These are phyloP conservation scores for Ambrosiella cleistominuta DNA, from an alignment of 2,329 filamentous ascomycete species.

Conservation along the genomic window DNA sequence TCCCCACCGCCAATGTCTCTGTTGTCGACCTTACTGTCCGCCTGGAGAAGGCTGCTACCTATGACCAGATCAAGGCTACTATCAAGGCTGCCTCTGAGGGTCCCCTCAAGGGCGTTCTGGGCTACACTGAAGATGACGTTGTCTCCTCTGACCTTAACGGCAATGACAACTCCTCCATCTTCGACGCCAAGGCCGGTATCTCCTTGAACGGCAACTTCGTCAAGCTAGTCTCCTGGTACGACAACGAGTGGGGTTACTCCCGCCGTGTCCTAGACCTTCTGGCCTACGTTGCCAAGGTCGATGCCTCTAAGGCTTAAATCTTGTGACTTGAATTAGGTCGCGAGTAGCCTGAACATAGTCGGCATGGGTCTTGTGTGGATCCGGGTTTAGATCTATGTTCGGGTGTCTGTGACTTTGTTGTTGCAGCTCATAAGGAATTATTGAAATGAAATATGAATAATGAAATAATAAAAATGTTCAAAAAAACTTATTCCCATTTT, in stretches of 20 bases:
- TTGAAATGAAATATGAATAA: conserved; percentile 9
- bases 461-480: conserved; percentile 11
- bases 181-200: conserved; percentile 98
- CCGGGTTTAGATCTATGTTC: background rate
- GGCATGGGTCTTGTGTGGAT: background rate
- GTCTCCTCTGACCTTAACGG: conserved; percentile 91
- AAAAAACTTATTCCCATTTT: background rate
- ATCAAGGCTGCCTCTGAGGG: conserved; percentile 78
- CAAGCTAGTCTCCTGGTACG: conserved; percentile 97
- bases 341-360: conserved; percentile 18
- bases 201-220: conserved; percentile 96
- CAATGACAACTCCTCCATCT: conserved; percentile 88
- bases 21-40: conserved; percentile 94
- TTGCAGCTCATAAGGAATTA: background rate
- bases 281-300: conserved; percentile 64
- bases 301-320: conserved; percentile 30
- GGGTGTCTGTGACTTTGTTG: background rate
- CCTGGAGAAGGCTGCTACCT: conserved; percentile 72
- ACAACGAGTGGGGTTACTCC: conserved; percentile 99
- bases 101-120: conserved; percentile 76
- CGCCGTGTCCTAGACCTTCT: conserved; percentile 78
- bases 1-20: conserved; percentile 95
- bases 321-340: background rate
- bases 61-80: conserved; percentile 83
- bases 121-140: conserved; percentile 91